Base-by-base conservation (phyloP, 2,329 filamentous ascomycete genomes). In the Paraphoma sp. region DNA sequence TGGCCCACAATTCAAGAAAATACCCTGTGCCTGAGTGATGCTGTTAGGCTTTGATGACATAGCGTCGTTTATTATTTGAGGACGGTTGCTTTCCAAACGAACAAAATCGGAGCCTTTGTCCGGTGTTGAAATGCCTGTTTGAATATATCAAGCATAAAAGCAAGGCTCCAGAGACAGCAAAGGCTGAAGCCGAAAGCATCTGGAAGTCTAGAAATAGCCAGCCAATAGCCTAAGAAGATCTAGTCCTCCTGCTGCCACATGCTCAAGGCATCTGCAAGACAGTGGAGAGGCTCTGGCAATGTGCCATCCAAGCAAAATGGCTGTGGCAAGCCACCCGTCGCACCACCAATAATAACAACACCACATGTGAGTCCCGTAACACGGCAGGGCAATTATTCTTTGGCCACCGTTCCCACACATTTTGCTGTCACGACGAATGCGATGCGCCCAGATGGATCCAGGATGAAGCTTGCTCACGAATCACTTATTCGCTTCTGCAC, bases 1-100 rank as follows among this genome's bases (percentile, higher is more conserved):
- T n/a, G 59, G 57, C 2, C 64, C 64, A 45, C 64, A 67, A 41
- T 65, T 67, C 6, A 57, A 60, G 33, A 64, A 67, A 23, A 56
- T 8, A 2, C 64, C 64, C 12, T 43, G 17, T 12, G 60, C 62
- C 30, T 63, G 49, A 28, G 56, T 63, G 38, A 60, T 46, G 5
- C 56, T 41, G 41, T 59, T 62, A 18, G 54, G 50, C 47, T 48
- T 45, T 8, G 40, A 38, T 6, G 30, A 18, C 45, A 55, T 44
- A 4, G 16, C 28, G 33, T 16, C 6, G 33, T 10, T 4, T 23
- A 23, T 23, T 23, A 23, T 23, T 23, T 23, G 23, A 23, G 23
- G 23, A 23, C 23, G 5, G 23, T 2, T 23, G 23, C 33, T 36
- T 10, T 14, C 14, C 33, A 10, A 36, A 14, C 33, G 14, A 36